Evolutionary conservation across 179 eudicot species (phyloP).

Genomic region (Spergularia azorica): DNA sequence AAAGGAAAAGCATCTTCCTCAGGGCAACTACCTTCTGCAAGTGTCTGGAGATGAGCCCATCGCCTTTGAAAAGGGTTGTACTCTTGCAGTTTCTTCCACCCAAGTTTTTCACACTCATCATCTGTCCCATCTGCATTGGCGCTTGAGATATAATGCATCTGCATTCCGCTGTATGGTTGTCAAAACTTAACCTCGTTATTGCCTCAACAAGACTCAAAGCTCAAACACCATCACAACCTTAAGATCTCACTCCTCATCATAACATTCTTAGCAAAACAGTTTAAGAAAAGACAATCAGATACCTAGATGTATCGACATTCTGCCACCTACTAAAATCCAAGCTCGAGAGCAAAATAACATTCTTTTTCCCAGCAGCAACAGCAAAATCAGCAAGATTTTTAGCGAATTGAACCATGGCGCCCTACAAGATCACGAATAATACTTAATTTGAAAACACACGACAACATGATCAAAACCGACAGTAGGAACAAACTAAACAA

Average conservation of each 20-base stretch:
- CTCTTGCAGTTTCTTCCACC: conserved; percentile 77
- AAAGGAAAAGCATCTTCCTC: conserved; percentile 45
- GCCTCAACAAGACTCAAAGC: neutral
- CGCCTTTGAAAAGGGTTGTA: conserved; percentile 71
- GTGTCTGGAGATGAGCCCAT: conserved; percentile 61
- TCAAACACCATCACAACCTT: neutral
- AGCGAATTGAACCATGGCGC: conserved; percentile 82
- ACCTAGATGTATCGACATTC: conserved; percentile 90
- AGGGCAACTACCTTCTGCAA: conserved; percentile 53
- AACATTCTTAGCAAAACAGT: neutral
- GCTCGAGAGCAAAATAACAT: conserved; percentile 83
- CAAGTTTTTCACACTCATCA: conserved; percentile 75
- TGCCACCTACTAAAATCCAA: conserved; percentile 88
- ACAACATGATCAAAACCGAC: neutral
- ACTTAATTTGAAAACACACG: neutral
- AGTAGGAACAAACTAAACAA: neutral
- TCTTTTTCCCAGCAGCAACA: conserved; percentile 76
- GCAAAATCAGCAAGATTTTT: conserved; percentile 86
- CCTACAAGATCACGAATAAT: conserved; percentile 44
- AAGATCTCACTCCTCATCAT: neutral
- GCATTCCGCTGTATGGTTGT: conserved; percentile 64
- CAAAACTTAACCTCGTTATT: conserved; percentile 13
- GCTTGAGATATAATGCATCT: conserved; percentile 84
- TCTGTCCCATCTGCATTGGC: conserved; percentile 67
- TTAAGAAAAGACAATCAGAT: conserved; percentile 12